Conservation (phyloP, 345 rosid genomes). For the Mangifera indica region DNA sequence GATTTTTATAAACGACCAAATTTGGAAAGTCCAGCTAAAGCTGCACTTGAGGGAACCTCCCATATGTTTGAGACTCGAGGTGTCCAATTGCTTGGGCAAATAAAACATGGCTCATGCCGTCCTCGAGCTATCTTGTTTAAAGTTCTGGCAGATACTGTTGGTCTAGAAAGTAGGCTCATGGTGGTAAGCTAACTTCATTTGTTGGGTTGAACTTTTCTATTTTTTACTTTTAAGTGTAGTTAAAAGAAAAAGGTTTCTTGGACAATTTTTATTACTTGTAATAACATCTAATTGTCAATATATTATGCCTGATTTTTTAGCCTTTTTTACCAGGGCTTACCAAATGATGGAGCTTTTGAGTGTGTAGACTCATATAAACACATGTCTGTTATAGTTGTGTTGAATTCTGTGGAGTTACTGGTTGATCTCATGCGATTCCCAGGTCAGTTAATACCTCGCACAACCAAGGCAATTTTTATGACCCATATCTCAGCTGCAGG, state of each 20-base stretch:
- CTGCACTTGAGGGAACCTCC: slow-evolving; percentile 62
- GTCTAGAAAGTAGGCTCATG: slow-evolving; percentile 86
- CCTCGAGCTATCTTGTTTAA: slow-evolving; percentile 93
- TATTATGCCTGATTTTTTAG: slow-evolving; percentile 9
- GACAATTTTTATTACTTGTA: slow-evolving; percentile 7
- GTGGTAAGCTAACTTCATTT: slow-evolving; percentile 63
- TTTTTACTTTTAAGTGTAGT: neutral
- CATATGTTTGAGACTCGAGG: slow-evolving; percentile 65
- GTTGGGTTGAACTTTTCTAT: slow-evolving; percentile 6
- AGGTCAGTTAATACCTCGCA: slow-evolving; percentile 81
- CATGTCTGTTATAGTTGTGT: slow-evolving; percentile 80
- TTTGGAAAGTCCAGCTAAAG: slow-evolving; percentile 80
- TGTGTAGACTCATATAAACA: slow-evolving; percentile 74
- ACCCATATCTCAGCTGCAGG: slow-evolving; percentile 91
- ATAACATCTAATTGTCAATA: slow-evolving; percentile 15
- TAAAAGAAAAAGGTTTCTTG: slow-evolving; percentile 4
- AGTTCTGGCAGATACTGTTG: slow-evolving; percentile 92
- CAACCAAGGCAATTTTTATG: slow-evolving; percentile 84
- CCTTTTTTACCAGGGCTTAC: slow-evolving; percentile 64
- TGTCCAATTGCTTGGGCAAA: slow-evolving; percentile 90
- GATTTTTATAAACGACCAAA: slow-evolving; percentile 80
- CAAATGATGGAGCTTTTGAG: slow-evolving; percentile 84
- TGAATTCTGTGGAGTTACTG: slow-evolving; percentile 83
- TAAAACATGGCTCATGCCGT: slow-evolving; percentile 86
- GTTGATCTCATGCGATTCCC: slow-evolving; percentile 99